phyloP scores from a whole-genome alignment of 23 red algal genomes.

The Cyanidioschyzon merolae region DNA sequence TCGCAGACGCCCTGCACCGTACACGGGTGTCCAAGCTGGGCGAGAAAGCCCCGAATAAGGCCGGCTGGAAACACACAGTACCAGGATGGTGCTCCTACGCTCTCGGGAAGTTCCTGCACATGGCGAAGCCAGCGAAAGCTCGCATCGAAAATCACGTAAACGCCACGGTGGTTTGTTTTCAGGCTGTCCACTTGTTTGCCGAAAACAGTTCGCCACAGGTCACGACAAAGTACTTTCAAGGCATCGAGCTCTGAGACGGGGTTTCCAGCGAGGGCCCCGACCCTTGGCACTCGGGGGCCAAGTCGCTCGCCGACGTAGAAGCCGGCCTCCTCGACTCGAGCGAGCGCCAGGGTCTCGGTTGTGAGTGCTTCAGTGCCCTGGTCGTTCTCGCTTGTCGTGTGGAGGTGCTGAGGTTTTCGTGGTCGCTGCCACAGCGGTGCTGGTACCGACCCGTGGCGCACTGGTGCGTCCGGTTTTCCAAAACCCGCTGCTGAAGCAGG shows the following conservation, averaged over 20 bases:
- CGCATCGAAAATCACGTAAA: slow-evolving; percentile 87
- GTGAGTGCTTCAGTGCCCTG: not conserved
- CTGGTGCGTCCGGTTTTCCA: not conserved
- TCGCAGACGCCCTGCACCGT: not conserved
- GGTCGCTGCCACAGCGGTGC: not conserved
- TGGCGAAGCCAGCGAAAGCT: slow-evolving; percentile 48
- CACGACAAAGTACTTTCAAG: slow-evolving; percentile 92
- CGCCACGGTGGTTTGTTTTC: slow-evolving; percentile 76
- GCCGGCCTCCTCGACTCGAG: slow-evolving; percentile 49
- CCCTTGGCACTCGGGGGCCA: slow-evolving; percentile 14
- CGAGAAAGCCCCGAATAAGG: not conserved
- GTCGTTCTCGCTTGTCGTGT: not conserved
- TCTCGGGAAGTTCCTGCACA: slow-evolving; percentile 26
- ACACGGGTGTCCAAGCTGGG: not conserved
- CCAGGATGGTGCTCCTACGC: not conserved
- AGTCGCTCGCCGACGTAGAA: slow-evolving; percentile 56
- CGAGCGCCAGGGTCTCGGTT: not conserved
- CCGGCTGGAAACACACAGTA: not conserved
- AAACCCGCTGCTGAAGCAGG: slow-evolving; percentile 4
- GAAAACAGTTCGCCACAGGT: slow-evolving; percentile 76
- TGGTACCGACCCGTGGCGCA: not conserved
- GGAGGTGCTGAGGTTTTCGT: not conserved
- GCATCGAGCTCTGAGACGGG: slow-evolving; percentile 62
- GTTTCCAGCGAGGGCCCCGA: slow-evolving; percentile 23
- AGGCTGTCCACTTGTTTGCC: slow-evolving; percentile 81